Evolutionary conservation across 768 basidiomycete genomes (phyloP).

Genomic region (Suillus tomentosus): DNA sequence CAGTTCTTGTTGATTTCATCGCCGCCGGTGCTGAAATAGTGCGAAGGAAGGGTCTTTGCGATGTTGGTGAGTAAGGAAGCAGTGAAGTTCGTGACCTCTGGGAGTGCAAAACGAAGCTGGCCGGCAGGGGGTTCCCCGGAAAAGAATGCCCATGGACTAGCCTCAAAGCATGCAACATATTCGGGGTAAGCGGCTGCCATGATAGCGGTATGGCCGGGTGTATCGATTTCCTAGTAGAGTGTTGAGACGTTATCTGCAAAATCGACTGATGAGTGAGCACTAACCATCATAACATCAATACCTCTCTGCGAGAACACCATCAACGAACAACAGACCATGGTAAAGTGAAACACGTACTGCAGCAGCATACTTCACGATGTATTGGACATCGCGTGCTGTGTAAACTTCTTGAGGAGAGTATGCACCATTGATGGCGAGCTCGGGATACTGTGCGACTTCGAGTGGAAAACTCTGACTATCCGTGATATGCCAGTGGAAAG

Average conservation of each 20-base stretch:
- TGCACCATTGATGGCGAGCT: conserved; percentile 46
- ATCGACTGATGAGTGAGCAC: neutral
- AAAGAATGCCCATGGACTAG: conserved; percentile 54
- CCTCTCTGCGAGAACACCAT: conserved; percentile 46
- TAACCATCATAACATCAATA: conserved; percentile 59
- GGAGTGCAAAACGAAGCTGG: conserved; percentile 67
- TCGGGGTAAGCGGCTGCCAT: conserved; percentile 68
- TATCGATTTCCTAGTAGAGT: conserved; percentile 63
- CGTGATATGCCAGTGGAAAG: conserved; percentile 50
- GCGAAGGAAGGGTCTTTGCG: conserved; percentile 51
- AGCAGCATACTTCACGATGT: conserved; percentile 64
- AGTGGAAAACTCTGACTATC: conserved; percentile 57
- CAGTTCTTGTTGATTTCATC: conserved; percentile 72
- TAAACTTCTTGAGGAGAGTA: conserved; percentile 40
- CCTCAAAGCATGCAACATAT: conserved; percentile 59
- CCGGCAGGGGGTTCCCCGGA: conserved; percentile 72
- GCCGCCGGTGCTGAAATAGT: conserved; percentile 71
- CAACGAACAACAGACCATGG: neutral
- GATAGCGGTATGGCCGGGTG: conserved; percentile 72
- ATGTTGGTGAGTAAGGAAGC: conserved; percentile 49
- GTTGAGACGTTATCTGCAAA: neutral
- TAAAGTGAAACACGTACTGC: conserved; percentile 45
- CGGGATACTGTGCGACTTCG: conserved; percentile 36
- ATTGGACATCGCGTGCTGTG: conserved; percentile 47
- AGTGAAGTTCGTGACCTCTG: conserved; percentile 56